Evolutionary conservation across 345 rosid genomes (phyloP), one percentile per base, ranked within the genome.

Genomic region (Laguncularia racemosa): DNA sequence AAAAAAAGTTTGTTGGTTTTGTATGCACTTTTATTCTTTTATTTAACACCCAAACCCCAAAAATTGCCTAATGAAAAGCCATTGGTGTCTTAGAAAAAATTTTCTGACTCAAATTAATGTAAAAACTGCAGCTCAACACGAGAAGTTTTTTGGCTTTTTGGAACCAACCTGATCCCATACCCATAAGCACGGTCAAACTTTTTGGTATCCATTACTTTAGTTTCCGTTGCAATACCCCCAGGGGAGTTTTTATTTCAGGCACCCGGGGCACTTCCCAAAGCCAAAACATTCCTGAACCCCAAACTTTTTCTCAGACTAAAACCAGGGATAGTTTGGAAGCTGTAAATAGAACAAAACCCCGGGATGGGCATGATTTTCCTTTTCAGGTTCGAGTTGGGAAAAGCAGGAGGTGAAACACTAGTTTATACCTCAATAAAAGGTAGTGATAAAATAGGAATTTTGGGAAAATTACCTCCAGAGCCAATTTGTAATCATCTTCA

Each of bases 391-490:
- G 21, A 43, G 23, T 10, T 46, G 3, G 13, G 20, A 45, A 1
- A 16, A 17, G 69, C 67, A 18, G 70, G 58, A 20, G 16, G 16
- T 43, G 62, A 50, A 62, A 62, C 33, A 70, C 77, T 45, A 60
- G 44, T 44, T 48, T 13, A 52, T 49, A 26, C 19, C 50, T 63
- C 69, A 60, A 33, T 12, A 17, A 20, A 61, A 64, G 50, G 66
- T 58, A 47, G 73, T 78, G n/a, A 52, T 57, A 86, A 77, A 71
- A 55, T 76, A n/a, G 90, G 73, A 71, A 80, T 78, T 45, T 20
- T 86, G 86, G 86, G n/a, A n/a, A 73, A 78, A 20, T 72, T 69
- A 48, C 84, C 90, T 0, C 63, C n/a, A 17, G 88, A 81, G 74
- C 84, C 84, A 48, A 64, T 64, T 14, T 86, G 86, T 63, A 62